Evolutionary conservation across 2,329 filamentous ascomycete species (phyloP).

Genomic region (Pestalotiopsis sp.): DNA sequence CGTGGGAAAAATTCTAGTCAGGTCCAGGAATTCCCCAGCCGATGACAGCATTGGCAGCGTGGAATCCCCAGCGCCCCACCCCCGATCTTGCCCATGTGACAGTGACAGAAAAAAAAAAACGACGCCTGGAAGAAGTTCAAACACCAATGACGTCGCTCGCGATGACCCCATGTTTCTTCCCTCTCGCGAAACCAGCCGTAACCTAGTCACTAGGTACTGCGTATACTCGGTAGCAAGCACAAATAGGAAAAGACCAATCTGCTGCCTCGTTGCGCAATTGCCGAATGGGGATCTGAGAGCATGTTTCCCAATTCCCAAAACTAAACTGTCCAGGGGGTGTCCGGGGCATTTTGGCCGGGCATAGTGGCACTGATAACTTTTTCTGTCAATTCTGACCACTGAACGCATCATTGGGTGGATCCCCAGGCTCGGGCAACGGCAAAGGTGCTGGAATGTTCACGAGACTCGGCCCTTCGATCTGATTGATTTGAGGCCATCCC

Average conservation of each 20-base stretch:
- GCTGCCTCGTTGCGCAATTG: neutral
- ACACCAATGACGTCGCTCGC: neutral
- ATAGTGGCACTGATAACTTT: neutral
- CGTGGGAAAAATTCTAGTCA: too few species aligned
- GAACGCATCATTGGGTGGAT: slow-evolving; percentile 2
- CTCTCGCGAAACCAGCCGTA: too few species aligned
- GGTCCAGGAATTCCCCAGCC: too few species aligned
- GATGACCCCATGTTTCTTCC: neutral
- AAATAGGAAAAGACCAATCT: neutral
- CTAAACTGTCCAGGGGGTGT: neutral
- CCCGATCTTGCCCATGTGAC: neutral
- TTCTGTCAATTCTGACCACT: neutral
- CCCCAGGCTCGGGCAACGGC: neutral
- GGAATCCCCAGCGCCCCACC: neutral
- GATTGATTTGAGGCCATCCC: neutral
- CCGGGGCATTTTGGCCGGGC: neutral
- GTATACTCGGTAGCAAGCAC: too few species aligned
- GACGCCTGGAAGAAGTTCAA: too few species aligned
- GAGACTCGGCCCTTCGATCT: neutral
- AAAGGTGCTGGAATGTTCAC: slow-evolving; percentile 4
- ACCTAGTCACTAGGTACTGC: too few species aligned
- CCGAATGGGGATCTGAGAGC: neutral
- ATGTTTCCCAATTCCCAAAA: neutral
- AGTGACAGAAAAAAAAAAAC: neutral
- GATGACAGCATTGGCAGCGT: neutral